Percentiles rank a stretch among this genome's conserved stretches.
Evolutionary conservation across 371 early-diverging fungal species (phyloP).

Genomic region (Syncephalastrum monosporum): DNA sequence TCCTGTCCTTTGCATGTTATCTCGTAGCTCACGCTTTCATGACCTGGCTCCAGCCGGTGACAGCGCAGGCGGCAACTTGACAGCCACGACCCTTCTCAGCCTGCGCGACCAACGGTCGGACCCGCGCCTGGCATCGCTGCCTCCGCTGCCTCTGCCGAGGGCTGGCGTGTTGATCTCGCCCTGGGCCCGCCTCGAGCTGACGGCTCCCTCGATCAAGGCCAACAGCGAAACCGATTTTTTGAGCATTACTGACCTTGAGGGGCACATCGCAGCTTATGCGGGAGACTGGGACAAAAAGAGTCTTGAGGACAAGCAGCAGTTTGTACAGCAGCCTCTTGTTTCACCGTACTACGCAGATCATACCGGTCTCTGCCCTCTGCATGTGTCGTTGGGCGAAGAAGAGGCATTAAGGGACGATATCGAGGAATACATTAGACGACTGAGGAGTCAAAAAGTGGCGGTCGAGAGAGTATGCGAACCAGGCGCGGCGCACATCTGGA

Average conservation of each 20-base stretch:
- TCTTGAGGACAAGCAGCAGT: not conserved
- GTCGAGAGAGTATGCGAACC: conserved; percentile 19
- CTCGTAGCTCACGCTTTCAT: not conserved
- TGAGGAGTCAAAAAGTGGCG: conserved; percentile 21
- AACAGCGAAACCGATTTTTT: conserved; percentile 3
- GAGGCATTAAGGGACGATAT: conserved; percentile 28
- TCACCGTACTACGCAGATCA: conserved; percentile 26
- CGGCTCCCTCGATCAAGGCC: not conserved
- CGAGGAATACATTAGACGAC: conserved; percentile 11
- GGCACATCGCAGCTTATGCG: not conserved
- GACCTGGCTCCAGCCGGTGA: conserved; percentile 8
- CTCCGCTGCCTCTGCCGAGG: conserved; percentile 20
- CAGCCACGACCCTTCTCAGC: conserved; percentile 15
- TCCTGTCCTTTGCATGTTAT: not conserved
- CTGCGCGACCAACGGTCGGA: conserved; percentile 20
- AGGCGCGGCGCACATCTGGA: conserved; percentile 27
- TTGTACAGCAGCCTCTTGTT: conserved; percentile 18
- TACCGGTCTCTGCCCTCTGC: conserved; percentile 21
- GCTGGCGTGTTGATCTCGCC: conserved; percentile 32
- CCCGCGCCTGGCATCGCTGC: conserved; percentile 2
- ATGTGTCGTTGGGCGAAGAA: conserved; percentile 24
- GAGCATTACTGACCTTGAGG: conserved; percentile 4
- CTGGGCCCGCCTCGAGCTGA: conserved; percentile 22
- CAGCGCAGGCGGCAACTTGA: conserved; percentile 39
- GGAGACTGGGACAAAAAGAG: conserved; percentile 7